These are phyloP conservation scores for Neurospora sp. DNA, from an alignment of 495 filamentous ascomycete species.

Conservation along the genomic window DNA sequence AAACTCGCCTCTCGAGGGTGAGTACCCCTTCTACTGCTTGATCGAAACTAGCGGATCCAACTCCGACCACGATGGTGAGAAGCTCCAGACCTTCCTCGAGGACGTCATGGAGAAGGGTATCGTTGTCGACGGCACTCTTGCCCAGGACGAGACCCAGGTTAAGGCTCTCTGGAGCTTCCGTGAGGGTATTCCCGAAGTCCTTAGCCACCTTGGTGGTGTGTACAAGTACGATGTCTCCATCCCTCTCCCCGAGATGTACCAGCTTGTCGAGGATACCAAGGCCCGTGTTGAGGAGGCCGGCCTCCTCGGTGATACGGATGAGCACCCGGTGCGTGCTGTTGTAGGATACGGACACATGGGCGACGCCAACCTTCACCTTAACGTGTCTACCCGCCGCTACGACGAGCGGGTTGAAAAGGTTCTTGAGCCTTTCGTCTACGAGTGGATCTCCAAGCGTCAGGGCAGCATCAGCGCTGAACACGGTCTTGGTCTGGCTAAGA, in stretches of 20 bases:
- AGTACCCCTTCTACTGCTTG: constrained; percentile 89
- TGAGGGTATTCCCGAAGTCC: constrained; percentile 80
- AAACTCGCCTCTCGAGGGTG: constrained; percentile 67
- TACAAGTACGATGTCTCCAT: constrained; percentile 99
- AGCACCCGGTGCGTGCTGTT: constrained; percentile 72
- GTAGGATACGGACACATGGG: constrained; percentile 99
- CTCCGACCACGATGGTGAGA: constrained; percentile 81
- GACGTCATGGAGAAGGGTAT: constrained; percentile 76
- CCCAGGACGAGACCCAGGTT: constrained; percentile 85
- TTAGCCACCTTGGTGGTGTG: constrained; percentile 86
- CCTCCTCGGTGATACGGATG: constrained; percentile 66
- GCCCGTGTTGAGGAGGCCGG: constrained; percentile 60
- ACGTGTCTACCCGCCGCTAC: constrained; percentile 70
- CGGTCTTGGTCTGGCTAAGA: constrained; percentile 89
- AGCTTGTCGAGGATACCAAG: constrained; percentile 73
- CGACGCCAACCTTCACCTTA: constrained; percentile 89
- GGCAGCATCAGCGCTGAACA: constrained; percentile 96
- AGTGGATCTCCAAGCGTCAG: constrained; percentile 80
- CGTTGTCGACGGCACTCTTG: constrained; percentile 78
- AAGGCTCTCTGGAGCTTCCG: constrained; percentile 82
- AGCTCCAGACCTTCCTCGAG: constrained; percentile 80
- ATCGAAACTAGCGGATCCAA: constrained; percentile 95
- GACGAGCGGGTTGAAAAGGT: constrained; percentile 81
- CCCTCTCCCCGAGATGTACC: constrained; percentile 76
- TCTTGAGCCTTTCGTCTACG: constrained; percentile 92